Conservation (phyloP, 345 rosid species). For the Theobroma cacao region DNA sequence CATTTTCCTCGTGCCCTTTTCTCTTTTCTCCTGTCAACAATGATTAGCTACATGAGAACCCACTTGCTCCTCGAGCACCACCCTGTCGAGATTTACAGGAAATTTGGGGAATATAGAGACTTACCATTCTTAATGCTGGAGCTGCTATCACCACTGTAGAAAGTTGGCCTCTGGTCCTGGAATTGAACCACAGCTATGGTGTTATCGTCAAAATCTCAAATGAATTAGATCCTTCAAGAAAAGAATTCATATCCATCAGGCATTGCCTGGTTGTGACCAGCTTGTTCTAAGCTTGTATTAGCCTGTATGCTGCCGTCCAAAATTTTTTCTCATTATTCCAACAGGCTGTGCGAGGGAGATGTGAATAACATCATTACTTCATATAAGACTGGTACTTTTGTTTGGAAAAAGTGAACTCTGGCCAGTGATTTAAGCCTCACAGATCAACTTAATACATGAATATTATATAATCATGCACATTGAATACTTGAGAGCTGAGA, state of each 20-base stretch:
- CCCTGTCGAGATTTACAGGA: background rate
- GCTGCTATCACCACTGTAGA: background rate
- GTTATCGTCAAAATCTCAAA: background rate
- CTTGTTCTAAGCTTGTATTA: background rate
- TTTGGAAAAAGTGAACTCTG: background rate
- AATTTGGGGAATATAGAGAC: background rate
- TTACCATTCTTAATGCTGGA: background rate
- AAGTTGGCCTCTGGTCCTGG: background rate
- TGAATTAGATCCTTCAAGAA: background rate
- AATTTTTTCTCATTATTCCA: background rate
- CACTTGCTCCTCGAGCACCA: background rate
- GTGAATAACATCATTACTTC: background rate
- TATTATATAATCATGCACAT: background rate
- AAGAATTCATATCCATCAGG: background rate
- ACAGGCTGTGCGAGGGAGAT: background rate
- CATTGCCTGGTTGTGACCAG: background rate
- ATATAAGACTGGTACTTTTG: background rate
- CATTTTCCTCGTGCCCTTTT: background rate
- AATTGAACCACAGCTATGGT: background rate
- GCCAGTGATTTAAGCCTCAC: background rate
- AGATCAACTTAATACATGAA: background rate
- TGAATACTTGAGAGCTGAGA: background rate
- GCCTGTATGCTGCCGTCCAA: background rate
- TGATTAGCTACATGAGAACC: background rate
- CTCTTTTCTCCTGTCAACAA: background rate